Evolutionary conservation across 2,329 filamentous ascomycete genomes (phyloP).

Genomic region (Arthrobotrys sphaeroides): DNA sequence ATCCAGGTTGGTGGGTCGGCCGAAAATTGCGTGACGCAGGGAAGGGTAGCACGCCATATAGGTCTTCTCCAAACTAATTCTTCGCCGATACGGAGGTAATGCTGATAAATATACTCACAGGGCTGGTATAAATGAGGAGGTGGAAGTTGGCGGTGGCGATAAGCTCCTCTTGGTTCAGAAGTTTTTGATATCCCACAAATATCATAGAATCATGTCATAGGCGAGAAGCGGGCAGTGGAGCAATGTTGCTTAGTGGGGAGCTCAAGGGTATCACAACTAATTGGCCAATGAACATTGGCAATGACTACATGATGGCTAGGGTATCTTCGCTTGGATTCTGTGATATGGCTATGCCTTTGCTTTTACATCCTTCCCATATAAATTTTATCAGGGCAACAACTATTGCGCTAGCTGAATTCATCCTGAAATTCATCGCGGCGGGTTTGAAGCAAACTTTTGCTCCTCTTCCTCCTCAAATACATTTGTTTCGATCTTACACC

Average conservation of each 20-base stretch:
- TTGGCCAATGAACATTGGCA: neutral
- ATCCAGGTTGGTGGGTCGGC: slow-evolving; percentile 44
- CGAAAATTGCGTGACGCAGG: slow-evolving; percentile 46
- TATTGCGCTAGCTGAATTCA: neutral
- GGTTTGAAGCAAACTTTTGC: neutral
- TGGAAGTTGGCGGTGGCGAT: neutral
- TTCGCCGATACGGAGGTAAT: slow-evolving; percentile 13
- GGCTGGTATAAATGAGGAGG: neutral
- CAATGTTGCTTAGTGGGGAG: neutral
- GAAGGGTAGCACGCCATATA: slow-evolving; percentile 38
- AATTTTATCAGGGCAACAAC: neutral
- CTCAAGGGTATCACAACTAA: neutral
- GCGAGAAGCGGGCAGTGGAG: neutral
- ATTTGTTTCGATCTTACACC: slow-evolving; percentile 19
- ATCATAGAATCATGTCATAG: neutral
- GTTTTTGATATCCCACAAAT: neutral
- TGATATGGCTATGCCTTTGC: neutral
- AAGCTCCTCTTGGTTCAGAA: neutral
- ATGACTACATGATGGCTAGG: neutral
- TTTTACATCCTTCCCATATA: neutral
- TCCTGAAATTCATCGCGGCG: neutral
- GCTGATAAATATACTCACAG: neutral
- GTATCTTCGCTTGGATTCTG: neutral
- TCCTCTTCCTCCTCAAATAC: neutral
- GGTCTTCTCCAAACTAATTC: neutral